Evolutionary conservation across 352 stramenopile genomes (phyloP).

Genomic region (Aphanomyces cochlioides): DNA sequence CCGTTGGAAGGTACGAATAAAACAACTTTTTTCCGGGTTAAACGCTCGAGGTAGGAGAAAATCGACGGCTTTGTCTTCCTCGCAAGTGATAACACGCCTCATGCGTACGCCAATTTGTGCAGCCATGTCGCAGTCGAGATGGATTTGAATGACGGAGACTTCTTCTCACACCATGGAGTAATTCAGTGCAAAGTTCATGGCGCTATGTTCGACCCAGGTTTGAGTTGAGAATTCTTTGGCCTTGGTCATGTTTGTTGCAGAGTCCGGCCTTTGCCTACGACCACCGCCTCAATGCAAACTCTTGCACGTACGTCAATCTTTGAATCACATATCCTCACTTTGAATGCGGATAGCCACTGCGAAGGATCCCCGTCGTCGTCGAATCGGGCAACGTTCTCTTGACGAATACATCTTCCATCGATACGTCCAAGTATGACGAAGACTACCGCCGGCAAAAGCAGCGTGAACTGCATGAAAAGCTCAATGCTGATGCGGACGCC

Average conservation of each 20-base stretch:
- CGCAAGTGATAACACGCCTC: neutral
- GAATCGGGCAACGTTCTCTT: constrained; percentile 48
- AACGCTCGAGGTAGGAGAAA: constrained; percentile 1
- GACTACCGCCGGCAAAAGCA: constrained; percentile 47
- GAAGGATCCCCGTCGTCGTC: constrained; percentile 41
- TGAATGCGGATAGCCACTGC: constrained; percentile 35
- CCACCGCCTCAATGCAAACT: constrained; percentile 33
- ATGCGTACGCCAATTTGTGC: constrained; percentile 21
- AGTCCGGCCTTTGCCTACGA: constrained; percentile 4
- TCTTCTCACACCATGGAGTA: constrained; percentile 65
- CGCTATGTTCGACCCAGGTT: constrained; percentile 71
- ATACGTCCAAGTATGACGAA: constrained; percentile 33
- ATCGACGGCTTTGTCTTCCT: constrained; percentile 25
- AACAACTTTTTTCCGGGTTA: neutral
- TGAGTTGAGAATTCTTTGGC: neutral
- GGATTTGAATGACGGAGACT: constrained; percentile 76
- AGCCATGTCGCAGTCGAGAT: constrained; percentile 63
- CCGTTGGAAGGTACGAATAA: constrained; percentile 19
- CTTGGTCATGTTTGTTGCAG: neutral
- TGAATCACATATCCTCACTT: neutral
- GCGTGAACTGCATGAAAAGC: constrained; percentile 39
- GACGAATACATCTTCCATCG: constrained; percentile 25
- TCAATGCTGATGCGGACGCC: constrained; percentile 46
- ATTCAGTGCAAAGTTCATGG: constrained; percentile 78
- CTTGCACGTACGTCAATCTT: constrained; percentile 37